Evolutionary conservation across 177 flowering plant species (phyloP), one percentile per base, ranked within the genome.

Genomic region (Vitis hybrid): DNA sequence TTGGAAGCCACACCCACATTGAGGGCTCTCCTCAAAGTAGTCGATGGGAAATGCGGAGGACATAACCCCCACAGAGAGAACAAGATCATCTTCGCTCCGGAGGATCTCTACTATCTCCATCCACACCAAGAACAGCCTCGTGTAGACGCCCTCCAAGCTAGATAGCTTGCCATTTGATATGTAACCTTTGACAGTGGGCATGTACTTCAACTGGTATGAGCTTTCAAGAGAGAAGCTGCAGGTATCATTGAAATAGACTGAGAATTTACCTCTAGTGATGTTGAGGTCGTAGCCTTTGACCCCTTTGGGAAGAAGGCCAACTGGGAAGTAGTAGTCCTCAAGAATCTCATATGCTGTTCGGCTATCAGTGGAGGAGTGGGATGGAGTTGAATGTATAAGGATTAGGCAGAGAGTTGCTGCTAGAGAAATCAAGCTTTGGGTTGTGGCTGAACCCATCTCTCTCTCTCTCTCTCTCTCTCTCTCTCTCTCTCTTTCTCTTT

Each of bases 1-100:
- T 67, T 80, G 60, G 73, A 81, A 71, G 6, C 86, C 86, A 68
- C 86, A 83, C 64, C 86, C 86, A 71, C 86, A 83, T 64, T 73
- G 84, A 47, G 84, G 84, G 11, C 76, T 57, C 73, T 72, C 82
- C 38, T 68, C 72, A 62, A 83, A 83, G 31, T 79, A 77, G 63
- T 71, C 78, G n/a, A 83, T 33, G 0, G 81, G 71, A 64, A 81
- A 83, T 13, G 62, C 81, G 52, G 86, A 84, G 19, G 79, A 73
- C 2, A 81, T 73, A 53, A 83, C 71, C 64, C 86, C 86, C 6
- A 83, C 84, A 1, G 82, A 79, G 76, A 83, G 81, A 3, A 77
- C 76, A 3, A 83, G 78, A 19, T 68, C 60, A 47, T 79, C 77
- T 1, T 76, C 82, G 8, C 49, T 54, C 70, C 86, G 65, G 2